Evolutionary conservation across 2,329 filamentous ascomycete genomes (phyloP), one percentile per base, ranked within the genome.

Genomic region (Alternaria metachromatica): DNA sequence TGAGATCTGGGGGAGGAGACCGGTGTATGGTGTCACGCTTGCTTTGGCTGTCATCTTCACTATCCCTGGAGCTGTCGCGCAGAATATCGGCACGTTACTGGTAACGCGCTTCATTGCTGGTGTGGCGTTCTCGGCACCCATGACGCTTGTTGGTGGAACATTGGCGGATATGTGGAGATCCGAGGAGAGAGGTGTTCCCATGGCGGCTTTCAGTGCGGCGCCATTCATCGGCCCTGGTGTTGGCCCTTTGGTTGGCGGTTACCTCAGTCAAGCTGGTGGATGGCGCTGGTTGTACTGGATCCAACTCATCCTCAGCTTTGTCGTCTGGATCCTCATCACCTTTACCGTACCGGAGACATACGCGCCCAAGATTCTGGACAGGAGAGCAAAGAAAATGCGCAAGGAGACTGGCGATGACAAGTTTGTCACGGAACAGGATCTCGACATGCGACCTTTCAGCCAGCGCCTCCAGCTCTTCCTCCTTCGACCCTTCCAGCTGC

Each of bases 311-410:
- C 76, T 96, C 12, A 84, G 91, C 25, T 89, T 85, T 13, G 76
- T 90, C 53, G 87, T 90, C 70, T 96, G 91, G 88, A 64, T 91
- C 18, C 77, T 95, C 64, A 94, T 96, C 79, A 90, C 90, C 28
- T 94, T 96, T 80, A 96, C 92, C n/a, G 90, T 97, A 0, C 92
- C 93, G 1, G 94, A 97, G 80, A 97, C 94, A 0, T 97, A 96
- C 77, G 90, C 93, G 0, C 93, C 94, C 0, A 91, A 88, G 0
- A 89, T 97, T 55, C 87, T 97, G 15, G 86, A 87, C 56, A 82
- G 82, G 28, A 87, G 93, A 12, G 94, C 94, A 3, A 84, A 85
- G 73, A 92, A 92, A 77, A 82, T 96, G 64, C 87, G 93, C 56
- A 88, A 90, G 75, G 80, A 88, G 30, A 91, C 92, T 2, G 89